Evolutionary conservation across 2,329 filamentous ascomycete species (phyloP).

Genomic region (Trichophyton verrucosum): DNA sequence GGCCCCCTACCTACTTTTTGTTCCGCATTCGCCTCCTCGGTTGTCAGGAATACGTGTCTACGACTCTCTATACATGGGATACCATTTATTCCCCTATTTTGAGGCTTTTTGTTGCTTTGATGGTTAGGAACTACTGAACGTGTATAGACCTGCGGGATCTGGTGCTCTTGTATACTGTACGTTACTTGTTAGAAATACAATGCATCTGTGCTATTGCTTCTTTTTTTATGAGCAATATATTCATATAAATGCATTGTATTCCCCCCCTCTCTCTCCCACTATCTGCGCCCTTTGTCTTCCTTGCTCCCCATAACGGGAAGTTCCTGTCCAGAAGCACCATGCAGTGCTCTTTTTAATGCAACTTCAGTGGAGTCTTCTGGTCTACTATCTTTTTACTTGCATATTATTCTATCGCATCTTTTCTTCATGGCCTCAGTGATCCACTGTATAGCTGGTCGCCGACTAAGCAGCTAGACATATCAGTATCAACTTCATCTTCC

Average conservation of each 20-base stretch:
- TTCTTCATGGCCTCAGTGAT: neutral
- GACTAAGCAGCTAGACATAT: neutral
- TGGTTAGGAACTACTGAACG: conserved; percentile 10
- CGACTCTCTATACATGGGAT: conserved; percentile 10
- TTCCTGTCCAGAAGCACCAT: neutral
- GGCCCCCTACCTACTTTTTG: neutral
- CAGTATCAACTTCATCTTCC: neutral
- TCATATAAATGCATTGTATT: conserved; percentile 8
- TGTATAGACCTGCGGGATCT: conserved; percentile 11
- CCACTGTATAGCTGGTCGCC: neutral
- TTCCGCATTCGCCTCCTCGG: conserved; percentile 3
- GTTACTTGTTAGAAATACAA: conserved; percentile 5
- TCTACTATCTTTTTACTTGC: neutral
- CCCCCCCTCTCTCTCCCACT: conserved; percentile 8
- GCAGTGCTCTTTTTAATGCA: neutral
- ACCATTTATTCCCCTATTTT: conserved; percentile 1
- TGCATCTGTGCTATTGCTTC: conserved; percentile 6
- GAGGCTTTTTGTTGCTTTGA: conserved; percentile 6
- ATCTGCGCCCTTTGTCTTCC: neutral
- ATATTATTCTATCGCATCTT: neutral
- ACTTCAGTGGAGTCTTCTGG: neutral
- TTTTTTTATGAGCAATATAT: conserved; percentile 1
- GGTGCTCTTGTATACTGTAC: conserved; percentile 11
- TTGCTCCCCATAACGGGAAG: neutral
- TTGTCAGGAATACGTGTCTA: conserved; percentile 10